Conservation (phyloP, 371 early-diverging fungal species). For the Sporodiniella umbellata region DNA sequence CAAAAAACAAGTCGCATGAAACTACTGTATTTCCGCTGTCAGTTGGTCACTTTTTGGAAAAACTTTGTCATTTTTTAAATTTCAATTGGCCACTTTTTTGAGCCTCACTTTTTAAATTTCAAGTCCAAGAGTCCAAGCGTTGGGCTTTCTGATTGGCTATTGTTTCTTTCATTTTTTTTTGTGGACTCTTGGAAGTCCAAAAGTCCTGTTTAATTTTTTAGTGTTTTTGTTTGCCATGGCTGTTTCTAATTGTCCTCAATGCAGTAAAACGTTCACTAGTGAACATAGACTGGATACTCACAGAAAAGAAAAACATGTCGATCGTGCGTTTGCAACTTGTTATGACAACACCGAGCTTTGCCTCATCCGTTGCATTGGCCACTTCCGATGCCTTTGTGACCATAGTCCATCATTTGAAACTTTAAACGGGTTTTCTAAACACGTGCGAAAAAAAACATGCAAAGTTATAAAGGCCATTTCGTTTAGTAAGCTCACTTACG, state of each 20-base stretch:
- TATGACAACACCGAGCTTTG: background rate
- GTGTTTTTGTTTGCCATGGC: background rate
- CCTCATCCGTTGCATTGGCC: background rate
- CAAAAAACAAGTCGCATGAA: no score
- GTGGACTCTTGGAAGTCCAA: background rate
- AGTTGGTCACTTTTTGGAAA: no score
- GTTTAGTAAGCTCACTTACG: slow-evolving; percentile 3
- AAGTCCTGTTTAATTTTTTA: background rate
- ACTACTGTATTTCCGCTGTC: no score
- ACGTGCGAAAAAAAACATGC: slow-evolving; percentile 1
- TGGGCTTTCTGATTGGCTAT: background rate
- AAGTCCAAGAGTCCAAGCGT: background rate
- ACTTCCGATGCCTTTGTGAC: background rate
- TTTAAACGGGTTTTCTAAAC: slow-evolving; percentile 1
- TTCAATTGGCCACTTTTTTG: no score
- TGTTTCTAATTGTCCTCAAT: background rate
- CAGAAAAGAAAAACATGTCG: background rate
- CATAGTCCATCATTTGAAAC: background rate
- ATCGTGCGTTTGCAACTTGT: background rate
- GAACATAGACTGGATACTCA: background rate
- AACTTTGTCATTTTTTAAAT: no score
- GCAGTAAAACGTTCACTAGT: background rate
- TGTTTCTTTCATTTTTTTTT: background rate
- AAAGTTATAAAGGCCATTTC: slow-evolving; percentile 1
- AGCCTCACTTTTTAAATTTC: no score